These are phyloP conservation scores for Diaporthe sp. DNA, from an alignment of 2,329 filamentous ascomycete genomes.

Conservation along the genomic window DNA sequence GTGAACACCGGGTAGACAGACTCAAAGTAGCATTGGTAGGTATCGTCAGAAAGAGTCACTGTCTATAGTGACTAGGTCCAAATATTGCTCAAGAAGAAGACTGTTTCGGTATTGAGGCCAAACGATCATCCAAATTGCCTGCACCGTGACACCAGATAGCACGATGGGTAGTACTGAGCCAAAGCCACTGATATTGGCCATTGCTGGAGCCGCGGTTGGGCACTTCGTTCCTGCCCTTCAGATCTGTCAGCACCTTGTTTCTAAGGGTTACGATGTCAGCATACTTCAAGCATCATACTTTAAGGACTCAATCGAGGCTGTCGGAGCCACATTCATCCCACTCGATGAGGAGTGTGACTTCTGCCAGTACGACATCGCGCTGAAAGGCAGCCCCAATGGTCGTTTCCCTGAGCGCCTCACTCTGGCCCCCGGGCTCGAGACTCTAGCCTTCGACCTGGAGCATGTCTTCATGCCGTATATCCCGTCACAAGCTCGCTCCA, in stretches of 20 bases:
- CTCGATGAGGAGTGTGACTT: conserved; percentile 36
- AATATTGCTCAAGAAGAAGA: background rate
- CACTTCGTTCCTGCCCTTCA: conserved; percentile 36
- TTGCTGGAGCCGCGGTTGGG: conserved; percentile 9
- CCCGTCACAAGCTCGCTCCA: conserved; percentile 47
- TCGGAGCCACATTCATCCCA: conserved; percentile 51
- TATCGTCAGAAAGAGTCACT: background rate
- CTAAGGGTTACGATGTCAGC: conserved; percentile 53
- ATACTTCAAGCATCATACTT: conserved; percentile 52
- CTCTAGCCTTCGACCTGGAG: conserved; percentile 43
- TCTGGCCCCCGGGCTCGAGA: conserved; percentile 6
- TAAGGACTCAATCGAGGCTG: conserved; percentile 46
- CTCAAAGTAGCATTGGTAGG: background rate
- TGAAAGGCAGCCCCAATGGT: conserved; percentile 38
- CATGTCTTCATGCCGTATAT: conserved; percentile 48
- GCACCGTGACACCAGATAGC: background rate
- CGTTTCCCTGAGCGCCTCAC: conserved; percentile 41
- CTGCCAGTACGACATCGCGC: conserved; percentile 42
- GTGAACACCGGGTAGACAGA: background rate
- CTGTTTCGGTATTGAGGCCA: background rate
- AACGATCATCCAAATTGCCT: background rate
- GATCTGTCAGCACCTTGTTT: conserved; percentile 50
- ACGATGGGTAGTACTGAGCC: background rate
- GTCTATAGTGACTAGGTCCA: background rate
- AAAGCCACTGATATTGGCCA: background rate